A percentile compares a stretch with the other conserved stretches of the same genome.
Evolutionary conservation across 2,329 filamentous ascomycete species (phyloP).

Genomic region (Aspergillus niger): DNA sequence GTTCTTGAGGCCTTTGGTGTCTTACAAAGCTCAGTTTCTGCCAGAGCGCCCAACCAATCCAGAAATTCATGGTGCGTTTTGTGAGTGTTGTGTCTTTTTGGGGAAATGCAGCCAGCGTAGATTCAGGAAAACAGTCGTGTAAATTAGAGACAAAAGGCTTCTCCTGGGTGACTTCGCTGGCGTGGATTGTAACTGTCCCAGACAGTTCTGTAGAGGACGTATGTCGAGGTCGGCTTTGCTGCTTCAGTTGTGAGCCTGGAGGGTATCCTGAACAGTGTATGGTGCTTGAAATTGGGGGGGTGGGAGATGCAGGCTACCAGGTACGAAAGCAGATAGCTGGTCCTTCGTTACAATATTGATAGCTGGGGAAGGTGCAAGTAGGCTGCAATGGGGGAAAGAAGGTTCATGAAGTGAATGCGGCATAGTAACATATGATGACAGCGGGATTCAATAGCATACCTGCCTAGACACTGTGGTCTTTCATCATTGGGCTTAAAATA

Average conservation of each 20-base stretch:
- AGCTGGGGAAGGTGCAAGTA: neutral
- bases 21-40: slow-evolving; percentile 88
- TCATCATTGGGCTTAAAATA: no score
- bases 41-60: slow-evolving; percentile 75
- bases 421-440: neutral
- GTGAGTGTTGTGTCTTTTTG: no score
- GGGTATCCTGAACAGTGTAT: neutral
- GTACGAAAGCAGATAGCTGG: neutral
- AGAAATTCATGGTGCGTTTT: slow-evolving; percentile 54
- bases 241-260: neutral
- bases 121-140: neutral
- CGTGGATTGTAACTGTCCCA: neutral
- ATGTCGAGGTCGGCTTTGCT: neutral
- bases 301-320: neutral
- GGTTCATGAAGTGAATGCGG: neutral
- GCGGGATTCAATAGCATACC: neutral
- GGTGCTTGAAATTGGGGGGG: neutral
- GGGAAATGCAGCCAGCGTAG: no score
- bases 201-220: neutral
- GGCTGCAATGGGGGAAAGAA: neutral
- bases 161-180: no score
- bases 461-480: no score
- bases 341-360: neutral
- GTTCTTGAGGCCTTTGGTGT: slow-evolving; percentile 19
- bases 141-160: neutral